Base-by-base conservation (phyloP, 1,139 yeast genomes). In the Magnusiomyces tetraspermus region DNA sequence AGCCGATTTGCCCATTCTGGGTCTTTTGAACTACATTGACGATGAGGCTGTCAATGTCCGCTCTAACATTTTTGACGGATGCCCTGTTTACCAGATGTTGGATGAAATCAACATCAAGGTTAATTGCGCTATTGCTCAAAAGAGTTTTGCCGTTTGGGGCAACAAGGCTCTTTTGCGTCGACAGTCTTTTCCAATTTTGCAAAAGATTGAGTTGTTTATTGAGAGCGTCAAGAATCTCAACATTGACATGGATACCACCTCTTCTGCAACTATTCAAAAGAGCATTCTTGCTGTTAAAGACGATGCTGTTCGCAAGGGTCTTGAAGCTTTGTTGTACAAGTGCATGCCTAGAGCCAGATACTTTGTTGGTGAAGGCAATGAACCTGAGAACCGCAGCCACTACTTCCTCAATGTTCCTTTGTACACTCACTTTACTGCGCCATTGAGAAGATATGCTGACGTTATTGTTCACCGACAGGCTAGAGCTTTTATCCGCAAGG, bases 391-490 rank as follows among this genome's bases (percentile, higher is more conserved):
- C 58, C 80, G 78, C 65, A 64, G 66, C 15, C 96, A 92, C 64
- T 90, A 85, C 68, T 80, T 86, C 63, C 79, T 83, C 65, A 88
- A 88, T 61, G 69, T 85, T 57, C 96, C 96, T 38, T 73, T 88
- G 48, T 92, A 87, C 67, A 87, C 97, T 0, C 97, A 92, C 69
- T 90, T 90, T 72, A 84, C 87, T n/a, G 80, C 95, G 1, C 98
- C 98, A 15, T 73, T 89, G 65, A 79, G 95, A 67, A 79, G 98
- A 61, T 92, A 90, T 68, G 90, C 96, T 1, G 98, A 92, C 67
- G 76, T 88, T 55, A 79, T 90, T 61, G 97, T 88, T 43, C 98
- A 92, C 64, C 80, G 97, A 60, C 98, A 92, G 70, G 74, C 92
- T 62, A 89, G 86, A 66, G 69, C 81, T 2, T 79, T 84, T 17